These are phyloP conservation scores for Mollisia scopiformis DNA, from an alignment of 2,329 filamentous ascomycete species.

Conservation along the genomic window DNA sequence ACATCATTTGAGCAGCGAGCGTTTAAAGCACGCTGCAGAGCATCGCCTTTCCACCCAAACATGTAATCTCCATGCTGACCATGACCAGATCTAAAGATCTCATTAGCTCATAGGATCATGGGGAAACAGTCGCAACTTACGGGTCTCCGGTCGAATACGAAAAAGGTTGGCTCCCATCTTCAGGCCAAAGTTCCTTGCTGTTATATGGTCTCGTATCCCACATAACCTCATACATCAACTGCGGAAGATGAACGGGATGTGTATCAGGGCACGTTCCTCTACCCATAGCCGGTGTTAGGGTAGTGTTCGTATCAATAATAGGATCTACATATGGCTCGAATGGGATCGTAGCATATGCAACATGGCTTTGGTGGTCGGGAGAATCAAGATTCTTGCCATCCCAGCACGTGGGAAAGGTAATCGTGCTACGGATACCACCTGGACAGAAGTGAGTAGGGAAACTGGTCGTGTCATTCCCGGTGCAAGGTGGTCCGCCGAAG, in stretches of 20 bases:
- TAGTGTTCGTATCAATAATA: slow-evolving; percentile 14
- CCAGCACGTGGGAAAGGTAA: slow-evolving; percentile 66
- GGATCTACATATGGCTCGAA: slow-evolving; percentile 38
- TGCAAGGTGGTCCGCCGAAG: slow-evolving; percentile 33
- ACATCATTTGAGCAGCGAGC: slow-evolving; percentile 75
- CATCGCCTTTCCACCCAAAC: slow-evolving; percentile 58
- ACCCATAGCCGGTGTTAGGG: slow-evolving; percentile 9
- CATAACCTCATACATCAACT: slow-evolving; percentile 61
- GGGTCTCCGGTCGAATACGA: slow-evolving; percentile 18
- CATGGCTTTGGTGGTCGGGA: slow-evolving; percentile 57
- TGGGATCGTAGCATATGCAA: slow-evolving; percentile 49
- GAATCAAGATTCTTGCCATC: slow-evolving; percentile 60
- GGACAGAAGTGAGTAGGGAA: slow-evolving; percentile 58
- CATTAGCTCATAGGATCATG: slow-evolving; percentile 48
- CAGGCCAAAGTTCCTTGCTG: slow-evolving; percentile 46
- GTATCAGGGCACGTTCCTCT: slow-evolving; percentile 45
- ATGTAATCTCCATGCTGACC: slow-evolving; percentile 58
- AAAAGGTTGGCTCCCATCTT: slow-evolving; percentile 42
- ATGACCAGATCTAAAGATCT: slow-evolving; percentile 1
- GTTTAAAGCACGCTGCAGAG: slow-evolving; percentile 52
- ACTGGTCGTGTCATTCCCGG: slow-evolving; percentile 46
- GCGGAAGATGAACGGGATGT: slow-evolving; percentile 57
- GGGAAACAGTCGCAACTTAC: slow-evolving; percentile 26
- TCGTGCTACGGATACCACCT: slow-evolving; percentile 51
- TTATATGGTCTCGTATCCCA: slow-evolving; percentile 55